Conservation (phyloP, 2,329 filamentous ascomycete species). For the Alternaria sp. region DNA sequence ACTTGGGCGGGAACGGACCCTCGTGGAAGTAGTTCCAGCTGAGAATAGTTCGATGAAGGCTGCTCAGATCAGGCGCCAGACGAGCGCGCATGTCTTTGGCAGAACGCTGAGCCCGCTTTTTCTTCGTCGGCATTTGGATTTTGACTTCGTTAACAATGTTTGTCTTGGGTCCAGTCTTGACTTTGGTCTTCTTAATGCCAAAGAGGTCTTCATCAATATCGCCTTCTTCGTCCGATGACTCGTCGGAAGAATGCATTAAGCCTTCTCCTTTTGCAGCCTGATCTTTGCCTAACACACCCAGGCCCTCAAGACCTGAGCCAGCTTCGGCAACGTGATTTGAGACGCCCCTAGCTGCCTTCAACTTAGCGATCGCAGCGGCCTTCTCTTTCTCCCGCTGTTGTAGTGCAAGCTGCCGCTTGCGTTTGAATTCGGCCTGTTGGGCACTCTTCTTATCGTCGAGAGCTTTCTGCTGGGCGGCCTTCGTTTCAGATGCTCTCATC, state of each 20-base stretch:
- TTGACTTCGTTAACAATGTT: constrained; percentile 51
- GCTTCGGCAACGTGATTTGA: constrained; percentile 71
- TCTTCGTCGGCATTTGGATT: constrained; percentile 77
- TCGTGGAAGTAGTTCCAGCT: constrained; percentile 95
- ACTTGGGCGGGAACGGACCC: constrained; percentile 82
- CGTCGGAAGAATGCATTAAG: constrained; percentile 87
- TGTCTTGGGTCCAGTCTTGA: constrained; percentile 49
- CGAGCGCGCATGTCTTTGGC: constrained; percentile 94
- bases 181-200: constrained; percentile 62
- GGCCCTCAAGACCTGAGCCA: constrained; percentile 77
- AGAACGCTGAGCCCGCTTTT: constrained; percentile 80
- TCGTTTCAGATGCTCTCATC: constrained; percentile 31
- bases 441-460: constrained; percentile 38
- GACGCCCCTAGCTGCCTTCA: constrained; percentile 66
- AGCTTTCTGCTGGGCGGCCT: constrained; percentile 38
- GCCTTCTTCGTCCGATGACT: constrained; percentile 66
- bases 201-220: constrained; percentile 74
- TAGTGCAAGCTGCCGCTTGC: constrained; percentile 77
- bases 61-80: constrained; percentile 86
- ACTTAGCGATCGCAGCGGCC: constrained; percentile 73
- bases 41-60: constrained; percentile 84
- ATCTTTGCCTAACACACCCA: constrained; percentile 80
- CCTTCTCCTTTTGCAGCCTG: constrained; percentile 78
- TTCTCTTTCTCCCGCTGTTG: constrained; percentile 79
- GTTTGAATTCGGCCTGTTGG: constrained; percentile 66